phyloP scores from a whole-genome alignment of 371 early-diverging fungal genomes.

The Thermomucor indicae-seudaticae region DNA sequence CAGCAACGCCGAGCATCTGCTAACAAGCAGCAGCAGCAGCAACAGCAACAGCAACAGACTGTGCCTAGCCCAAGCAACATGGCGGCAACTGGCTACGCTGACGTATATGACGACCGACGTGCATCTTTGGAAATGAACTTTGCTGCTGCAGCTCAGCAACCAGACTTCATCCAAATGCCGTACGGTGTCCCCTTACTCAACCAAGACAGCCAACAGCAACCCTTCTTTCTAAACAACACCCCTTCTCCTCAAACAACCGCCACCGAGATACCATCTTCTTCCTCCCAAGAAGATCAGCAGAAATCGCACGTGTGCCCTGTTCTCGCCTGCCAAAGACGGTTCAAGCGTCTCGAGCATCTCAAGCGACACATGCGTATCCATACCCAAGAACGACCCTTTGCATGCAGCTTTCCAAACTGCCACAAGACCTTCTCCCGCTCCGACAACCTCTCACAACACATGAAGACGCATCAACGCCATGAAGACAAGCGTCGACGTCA shows the following conservation, averaged over 20 bases:
- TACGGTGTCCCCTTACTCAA: too few species aligned
- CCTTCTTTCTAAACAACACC: neutral
- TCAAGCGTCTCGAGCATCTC: slow-evolving; percentile 84
- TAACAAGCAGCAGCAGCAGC: slow-evolving; percentile 7
- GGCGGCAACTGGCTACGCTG: neutral
- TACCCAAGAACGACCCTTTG: slow-evolving; percentile 73
- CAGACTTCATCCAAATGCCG: too few species aligned
- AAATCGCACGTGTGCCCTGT: slow-evolving; percentile 44
- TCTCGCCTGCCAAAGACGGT: slow-evolving; percentile 46
- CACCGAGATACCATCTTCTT: neutral
- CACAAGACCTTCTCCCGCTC: slow-evolving; percentile 75
- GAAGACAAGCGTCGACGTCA: slow-evolving; percentile 20
- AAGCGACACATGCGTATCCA: slow-evolving; percentile 88
- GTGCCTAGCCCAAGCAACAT: too few species aligned
- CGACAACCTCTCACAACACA: slow-evolving; percentile 66
- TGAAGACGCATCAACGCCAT: slow-evolving; percentile 56
- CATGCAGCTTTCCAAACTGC: slow-evolving; percentile 63
- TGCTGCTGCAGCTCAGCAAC: neutral
- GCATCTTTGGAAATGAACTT: neutral
- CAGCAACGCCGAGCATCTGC: slow-evolving; percentile 1
- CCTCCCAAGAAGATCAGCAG: slow-evolving; percentile 8
- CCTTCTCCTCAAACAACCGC: neutral
- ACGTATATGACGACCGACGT: neutral
- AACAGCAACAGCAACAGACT: neutral
- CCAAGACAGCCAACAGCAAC: neutral